These are phyloP conservation scores for Mariannaea elegans DNA, from an alignment of 2,329 filamentous ascomycete genomes.

Conservation along the genomic window DNA sequence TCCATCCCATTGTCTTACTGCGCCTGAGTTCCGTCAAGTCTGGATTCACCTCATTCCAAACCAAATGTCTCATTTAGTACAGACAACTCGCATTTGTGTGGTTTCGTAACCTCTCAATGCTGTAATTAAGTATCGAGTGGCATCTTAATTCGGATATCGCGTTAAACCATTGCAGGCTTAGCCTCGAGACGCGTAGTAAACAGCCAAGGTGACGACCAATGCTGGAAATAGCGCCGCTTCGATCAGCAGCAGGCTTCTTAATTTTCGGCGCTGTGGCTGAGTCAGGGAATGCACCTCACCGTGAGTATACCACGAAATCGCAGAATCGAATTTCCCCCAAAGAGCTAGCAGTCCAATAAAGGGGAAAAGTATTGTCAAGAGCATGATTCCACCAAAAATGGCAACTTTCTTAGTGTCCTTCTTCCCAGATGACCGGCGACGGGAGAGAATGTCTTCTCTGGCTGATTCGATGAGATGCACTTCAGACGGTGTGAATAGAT, in stretches of 20 bases:
- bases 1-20: neutral
- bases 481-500: constrained; percentile 42
- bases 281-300: constrained; percentile 55
- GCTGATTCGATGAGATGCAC: constrained; percentile 44
- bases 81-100: neutral
- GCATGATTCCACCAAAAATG: constrained; percentile 51
- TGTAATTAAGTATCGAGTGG: neutral
- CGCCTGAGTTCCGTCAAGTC: neutral
- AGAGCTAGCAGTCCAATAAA: constrained; percentile 57
- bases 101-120: neutral
- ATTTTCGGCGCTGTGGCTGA: constrained; percentile 39
- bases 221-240: constrained; percentile 46
- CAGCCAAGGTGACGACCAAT: constrained; percentile 43
- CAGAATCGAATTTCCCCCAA: constrained; percentile 54
- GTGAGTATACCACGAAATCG: constrained; percentile 58
- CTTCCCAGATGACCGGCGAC: constrained; percentile 38
- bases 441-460: constrained; percentile 42
- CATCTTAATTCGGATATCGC: neutral
- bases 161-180: neutral
- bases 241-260: constrained; percentile 50
- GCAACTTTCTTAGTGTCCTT: constrained; percentile 43
- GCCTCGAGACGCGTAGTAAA: constrained; percentile 42
- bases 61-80: neutral
- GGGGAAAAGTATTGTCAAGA: constrained; percentile 54
- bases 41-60: constrained; percentile 1